Evolutionary conservation across 1,284 basidiomycete species (phyloP), one percentile per base, ranked within the genome.

Genomic region (Pseudozyma sp.): DNA sequence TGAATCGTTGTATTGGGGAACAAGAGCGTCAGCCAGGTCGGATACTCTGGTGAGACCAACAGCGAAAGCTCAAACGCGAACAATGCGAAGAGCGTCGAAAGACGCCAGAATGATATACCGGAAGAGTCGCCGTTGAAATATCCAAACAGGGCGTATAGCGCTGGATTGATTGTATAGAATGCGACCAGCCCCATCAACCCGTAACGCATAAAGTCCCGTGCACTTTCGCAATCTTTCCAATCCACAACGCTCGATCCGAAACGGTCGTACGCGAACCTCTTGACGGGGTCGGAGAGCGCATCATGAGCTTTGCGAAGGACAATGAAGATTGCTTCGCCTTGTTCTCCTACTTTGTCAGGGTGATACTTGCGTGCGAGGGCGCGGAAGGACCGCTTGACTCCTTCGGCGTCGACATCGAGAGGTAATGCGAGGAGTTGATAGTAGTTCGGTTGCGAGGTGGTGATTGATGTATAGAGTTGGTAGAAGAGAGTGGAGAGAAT

Each of bases 191-290:
- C 88, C 74, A 90, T 80, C 16, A 94, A 86, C 2, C 93, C 93
- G 8, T 88, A 87, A n/a, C 87, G 86, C 52, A 94, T 86, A 76
- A 90, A 93, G 59, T 95, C 93, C 54, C 88, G 87, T 31, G 88
- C 86, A 0, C 91, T 91, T n/a, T 87, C 87, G 69, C 90, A 90
- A 34, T 90, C 86, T 38, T 87, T 88, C 92, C 93, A 94, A 0
- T 77, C 81, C 21, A 93, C 75, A 3, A 91, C 90, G 35, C 90
- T 89, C 4, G 92, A 90, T 0, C 93, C 93, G 79, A 95, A 95
- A 64, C 92, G 78, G 55, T 95, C 93, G 84, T 95, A 95, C 0
- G 93, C 93, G 86, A 93, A 94, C 50, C 93, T 87, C 63, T 91
- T 90, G 1, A 90, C 87, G 0, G 93, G 92, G 76, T 94, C 89